These are phyloP conservation scores for Rostrohypoxylon terebratum DNA, from an alignment of 495 filamentous ascomycete genomes.

Conservation along the genomic window DNA sequence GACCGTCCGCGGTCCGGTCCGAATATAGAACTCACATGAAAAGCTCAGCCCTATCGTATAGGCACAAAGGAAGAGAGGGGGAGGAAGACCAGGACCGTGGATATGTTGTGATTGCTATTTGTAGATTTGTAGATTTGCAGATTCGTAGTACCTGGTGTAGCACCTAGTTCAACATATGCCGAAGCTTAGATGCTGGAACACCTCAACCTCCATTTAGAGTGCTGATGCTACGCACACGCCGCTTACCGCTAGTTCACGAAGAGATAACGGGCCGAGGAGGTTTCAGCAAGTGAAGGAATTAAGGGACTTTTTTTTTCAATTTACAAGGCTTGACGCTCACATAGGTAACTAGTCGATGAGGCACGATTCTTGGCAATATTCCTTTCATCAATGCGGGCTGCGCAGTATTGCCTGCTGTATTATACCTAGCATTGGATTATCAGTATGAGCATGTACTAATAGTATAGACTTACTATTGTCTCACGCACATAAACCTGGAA, in stretches of 20 bases:
- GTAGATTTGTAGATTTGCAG: neutral
- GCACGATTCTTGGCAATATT: conserved; percentile 31
- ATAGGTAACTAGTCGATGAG: conserved; percentile 15
- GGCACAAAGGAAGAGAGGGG: neutral
- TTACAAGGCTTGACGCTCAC: neutral
- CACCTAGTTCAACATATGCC: conserved; percentile 14
- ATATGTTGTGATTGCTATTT: conserved; percentile 14
- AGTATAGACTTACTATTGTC: conserved; percentile 1
- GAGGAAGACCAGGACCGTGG: neutral
- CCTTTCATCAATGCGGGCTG: conserved; percentile 6
- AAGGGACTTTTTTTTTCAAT: neutral
- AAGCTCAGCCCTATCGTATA: conserved; percentile 36
- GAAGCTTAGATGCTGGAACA: neutral
- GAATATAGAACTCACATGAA: conserved; percentile 29
- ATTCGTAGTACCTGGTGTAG: neutral
- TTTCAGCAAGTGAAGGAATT: neutral
- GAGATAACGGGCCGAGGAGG: conserved; percentile 25
- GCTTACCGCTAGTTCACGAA: conserved; percentile 15
- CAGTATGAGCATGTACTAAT: neutral
- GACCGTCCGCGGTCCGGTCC: conserved; percentile 23
- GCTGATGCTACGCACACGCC: conserved; percentile 25
- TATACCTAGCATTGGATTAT: neutral
- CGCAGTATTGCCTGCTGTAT: neutral
- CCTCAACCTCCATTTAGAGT: conserved; percentile 32
- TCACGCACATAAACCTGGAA: conserved; percentile 8